Evolutionary conservation across 2,329 filamentous ascomycete genomes (phyloP).

Genomic region (Dendrostoma leiphaemia): DNA sequence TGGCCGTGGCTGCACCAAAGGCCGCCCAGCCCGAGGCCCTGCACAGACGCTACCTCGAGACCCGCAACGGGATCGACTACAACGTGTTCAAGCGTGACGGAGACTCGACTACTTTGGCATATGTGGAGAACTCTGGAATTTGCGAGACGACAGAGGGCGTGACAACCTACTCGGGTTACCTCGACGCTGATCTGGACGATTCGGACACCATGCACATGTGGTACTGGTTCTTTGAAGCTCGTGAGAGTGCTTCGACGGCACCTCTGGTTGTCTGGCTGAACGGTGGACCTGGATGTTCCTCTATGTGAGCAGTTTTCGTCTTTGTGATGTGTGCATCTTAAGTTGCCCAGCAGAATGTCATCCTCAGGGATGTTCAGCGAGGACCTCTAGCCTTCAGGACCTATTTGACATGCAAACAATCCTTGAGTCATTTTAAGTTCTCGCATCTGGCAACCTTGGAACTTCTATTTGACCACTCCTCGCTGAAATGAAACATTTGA

Average conservation of each 20-base stretch:
- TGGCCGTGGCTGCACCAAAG: conserved; percentile 12
- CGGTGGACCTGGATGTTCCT: conserved; percentile 39
- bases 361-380: too few relatives aligned
- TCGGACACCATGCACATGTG: conserved; percentile 27
- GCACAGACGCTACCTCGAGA: conserved; percentile 16
- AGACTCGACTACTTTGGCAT: conserved; percentile 42
- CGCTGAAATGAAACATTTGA: not conserved
- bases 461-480: not conserved
- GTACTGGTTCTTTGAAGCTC: conserved; percentile 34
- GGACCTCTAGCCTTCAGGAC: too few relatives aligned
- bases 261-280: conserved; percentile 37
- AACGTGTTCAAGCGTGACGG: conserved; percentile 48
- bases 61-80: conserved; percentile 28
- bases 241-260: conserved; percentile 28
- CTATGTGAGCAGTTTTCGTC: conserved; percentile 24
- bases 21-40: conserved; percentile 2
- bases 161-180: conserved; percentile 49
- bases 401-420: too few relatives aligned
- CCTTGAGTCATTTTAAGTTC: too few relatives aligned
- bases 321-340: not conserved
- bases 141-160: conserved; percentile 50
- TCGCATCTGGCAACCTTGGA: too few relatives aligned
- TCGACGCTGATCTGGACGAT: conserved; percentile 38
- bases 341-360: too few relatives aligned
- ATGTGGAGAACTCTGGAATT: conserved; percentile 48